Percentiles rank a stretch among this genome's conserved stretches.
These are phyloP conservation scores for Oryza meridionalis DNA, from an alignment of 176 grass and related monocot genomes.

Conservation along the genomic window DNA sequence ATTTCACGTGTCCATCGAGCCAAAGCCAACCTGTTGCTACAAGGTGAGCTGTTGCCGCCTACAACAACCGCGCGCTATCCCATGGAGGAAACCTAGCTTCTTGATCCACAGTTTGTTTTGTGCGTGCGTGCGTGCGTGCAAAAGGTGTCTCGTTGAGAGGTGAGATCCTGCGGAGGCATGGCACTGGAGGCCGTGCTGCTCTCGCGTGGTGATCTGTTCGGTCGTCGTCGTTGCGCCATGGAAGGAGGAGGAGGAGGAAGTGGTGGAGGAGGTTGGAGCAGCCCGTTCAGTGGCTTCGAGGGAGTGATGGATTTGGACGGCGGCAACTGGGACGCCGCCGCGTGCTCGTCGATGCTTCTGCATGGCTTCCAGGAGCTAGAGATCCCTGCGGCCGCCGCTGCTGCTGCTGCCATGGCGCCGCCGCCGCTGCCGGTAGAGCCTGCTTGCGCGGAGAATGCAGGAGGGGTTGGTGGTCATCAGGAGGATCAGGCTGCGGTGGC, in stretches of 20 bases:
- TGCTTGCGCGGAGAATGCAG: neutral
- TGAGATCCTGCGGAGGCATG: slow-evolving; percentile 49
- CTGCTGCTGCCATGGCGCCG: neutral
- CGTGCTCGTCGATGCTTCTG: slow-evolving; percentile 41
- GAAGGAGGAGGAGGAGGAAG: slow-evolving; percentile 6
- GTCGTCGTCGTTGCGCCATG: slow-evolving; percentile 57
- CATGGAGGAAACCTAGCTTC: slow-evolving; percentile 39
- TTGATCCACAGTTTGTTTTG: neutral
- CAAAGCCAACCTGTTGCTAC: slow-evolving; percentile 29
- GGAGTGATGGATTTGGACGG: slow-evolving; percentile 24
- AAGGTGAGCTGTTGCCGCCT: neutral
- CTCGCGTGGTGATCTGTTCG: slow-evolving; percentile 49
- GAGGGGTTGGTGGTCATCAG: neutral
- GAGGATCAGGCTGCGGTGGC: slow-evolving; percentile 17
- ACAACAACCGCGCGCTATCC: slow-evolving; percentile 25
- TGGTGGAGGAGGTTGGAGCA: slow-evolving; percentile 43
- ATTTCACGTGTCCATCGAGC: slow-evolving; percentile 41
- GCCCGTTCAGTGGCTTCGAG: slow-evolving; percentile 35
- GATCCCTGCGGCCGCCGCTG: slow-evolving; percentile 17
- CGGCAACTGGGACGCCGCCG: slow-evolving; percentile 40
- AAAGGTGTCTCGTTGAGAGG: neutral
- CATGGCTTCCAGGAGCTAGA: slow-evolving; percentile 50
- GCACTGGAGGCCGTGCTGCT: slow-evolving; percentile 83
- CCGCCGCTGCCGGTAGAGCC: neutral
- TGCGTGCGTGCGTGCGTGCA: slow-evolving; percentile 10